A percentile compares a stretch with the other conserved stretches of the same genome.
Conservation (phyloP, 1,284 basidiomycete genomes). For the Leccinum glutinopallens region DNA sequence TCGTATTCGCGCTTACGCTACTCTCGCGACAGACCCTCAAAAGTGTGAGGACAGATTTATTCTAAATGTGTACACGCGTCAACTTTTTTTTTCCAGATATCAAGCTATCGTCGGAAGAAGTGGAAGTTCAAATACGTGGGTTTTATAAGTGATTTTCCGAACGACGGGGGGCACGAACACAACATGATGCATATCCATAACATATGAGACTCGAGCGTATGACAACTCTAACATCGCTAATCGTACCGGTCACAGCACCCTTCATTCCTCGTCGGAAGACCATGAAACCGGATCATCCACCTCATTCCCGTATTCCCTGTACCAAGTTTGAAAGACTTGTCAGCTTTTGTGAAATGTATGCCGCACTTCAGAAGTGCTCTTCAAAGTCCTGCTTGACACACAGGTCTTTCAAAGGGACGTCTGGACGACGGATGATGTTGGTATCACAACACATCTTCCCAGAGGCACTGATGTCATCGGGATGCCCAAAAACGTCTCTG, state of each 20-base stretch:
- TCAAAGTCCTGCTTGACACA: background rate
- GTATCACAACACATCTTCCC: background rate
- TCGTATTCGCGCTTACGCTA: background rate
- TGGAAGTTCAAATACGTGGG: conserved; percentile 67
- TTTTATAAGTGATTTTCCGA: conserved; percentile 46
- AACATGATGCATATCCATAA: background rate
- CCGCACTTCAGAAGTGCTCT: background rate
- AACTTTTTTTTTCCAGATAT: conserved; percentile 56
- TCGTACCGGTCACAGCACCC: background rate
- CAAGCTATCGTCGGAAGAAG: conserved; percentile 73
- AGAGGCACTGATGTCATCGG: background rate
- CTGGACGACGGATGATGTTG: background rate
- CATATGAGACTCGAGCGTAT: background rate
- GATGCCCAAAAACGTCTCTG: background rate
- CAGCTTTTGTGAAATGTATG: background rate
- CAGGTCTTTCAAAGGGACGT: background rate
- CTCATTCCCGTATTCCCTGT: background rate
- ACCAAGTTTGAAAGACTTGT: background rate
- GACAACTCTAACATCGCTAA: background rate
- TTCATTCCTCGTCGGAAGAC: background rate
- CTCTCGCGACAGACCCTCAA: conserved; percentile 59
- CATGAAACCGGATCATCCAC: background rate
- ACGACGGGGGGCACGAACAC: background rate
- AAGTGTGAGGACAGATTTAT: conserved; percentile 39
- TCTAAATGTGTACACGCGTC: conserved; percentile 3